Conservation (phyloP, 2,329 filamentous ascomycete genomes). For the Colletotrichum brevisporum region DNA sequence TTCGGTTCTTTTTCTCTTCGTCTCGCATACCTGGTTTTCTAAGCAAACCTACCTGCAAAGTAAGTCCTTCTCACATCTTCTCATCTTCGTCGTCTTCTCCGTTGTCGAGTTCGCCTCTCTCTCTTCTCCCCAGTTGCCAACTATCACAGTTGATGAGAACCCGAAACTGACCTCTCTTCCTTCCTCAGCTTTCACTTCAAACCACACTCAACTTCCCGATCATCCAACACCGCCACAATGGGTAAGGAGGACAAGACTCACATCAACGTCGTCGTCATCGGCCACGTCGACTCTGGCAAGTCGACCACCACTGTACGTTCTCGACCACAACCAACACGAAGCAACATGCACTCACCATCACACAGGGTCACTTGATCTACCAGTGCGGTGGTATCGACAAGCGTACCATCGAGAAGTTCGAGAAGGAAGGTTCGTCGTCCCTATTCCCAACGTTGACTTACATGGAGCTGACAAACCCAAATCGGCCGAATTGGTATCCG, state of each 20-base stretch:
- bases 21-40: conserved; percentile 2
- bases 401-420: conserved; percentile 99
- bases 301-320: conserved; percentile 79
- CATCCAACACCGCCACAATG: conserved; percentile 37
- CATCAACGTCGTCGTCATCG: conserved; percentile 98
- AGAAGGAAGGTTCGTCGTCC: conserved; percentile 83
- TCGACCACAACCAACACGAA: background rate
- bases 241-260: conserved; percentile 96
- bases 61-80: background rate
- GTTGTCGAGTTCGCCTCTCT: no score
- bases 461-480: no score
- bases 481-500: no score
- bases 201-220: conserved; percentile 24
- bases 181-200: conserved; percentile 26
- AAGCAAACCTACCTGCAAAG: conserved; percentile 17
- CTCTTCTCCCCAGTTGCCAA: background rate
- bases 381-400: conserved; percentile 99
- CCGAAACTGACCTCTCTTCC: conserved; percentile 1
- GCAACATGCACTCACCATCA: background rate
- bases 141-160: background rate
- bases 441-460: no score
- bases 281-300: conserved; percentile 99
- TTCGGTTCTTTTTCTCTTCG: conserved; percentile 12
- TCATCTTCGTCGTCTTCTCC: background rate
- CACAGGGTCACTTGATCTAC: conserved; percentile 91